Evolutionary conservation across 2,329 filamentous ascomycete genomes (phyloP).

Genomic region (Talaromyces sp.): DNA sequence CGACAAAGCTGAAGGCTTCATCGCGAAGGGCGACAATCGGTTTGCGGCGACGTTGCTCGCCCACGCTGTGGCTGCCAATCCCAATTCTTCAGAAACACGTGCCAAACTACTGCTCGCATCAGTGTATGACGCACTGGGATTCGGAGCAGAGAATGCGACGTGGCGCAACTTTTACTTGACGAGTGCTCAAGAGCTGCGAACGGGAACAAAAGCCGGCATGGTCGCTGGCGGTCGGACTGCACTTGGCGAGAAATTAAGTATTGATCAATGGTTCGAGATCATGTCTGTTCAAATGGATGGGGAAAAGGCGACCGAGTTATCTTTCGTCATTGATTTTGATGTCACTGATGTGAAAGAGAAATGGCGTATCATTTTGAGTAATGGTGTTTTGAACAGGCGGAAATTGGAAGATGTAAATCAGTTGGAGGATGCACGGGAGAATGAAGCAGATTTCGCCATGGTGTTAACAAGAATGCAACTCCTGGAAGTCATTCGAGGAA

Average conservation of each 20-base stretch:
- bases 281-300: slow-evolving; percentile 24
- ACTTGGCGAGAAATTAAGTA: slow-evolving; percentile 2
- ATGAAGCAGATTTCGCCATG: background rate
- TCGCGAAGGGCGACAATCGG: slow-evolving; percentile 35
- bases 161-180: slow-evolving; percentile 48
- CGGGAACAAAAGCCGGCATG: background rate
- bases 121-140: slow-evolving; percentile 39
- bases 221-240: background rate
- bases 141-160: slow-evolving; percentile 43
- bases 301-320: slow-evolving; percentile 5
- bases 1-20: slow-evolving; percentile 26
- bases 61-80: slow-evolving; percentile 37
- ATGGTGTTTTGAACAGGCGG: slow-evolving; percentile 22
- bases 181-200: slow-evolving; percentile 30
- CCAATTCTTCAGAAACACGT: slow-evolving; percentile 9
- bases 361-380: slow-evolving; percentile 25
- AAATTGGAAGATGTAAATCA: background rate
- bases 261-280: slow-evolving; percentile 23
- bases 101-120: slow-evolving; percentile 31
- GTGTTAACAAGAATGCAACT: background rate
- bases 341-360: slow-evolving; percentile 14
- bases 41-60: slow-evolving; percentile 44
- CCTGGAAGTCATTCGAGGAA: background rate
- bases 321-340: slow-evolving; percentile 19
- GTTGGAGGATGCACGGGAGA: background rate